Conservation (phyloP, 139 green algal genomes). For the Parachlorella kessleri region DNA sequence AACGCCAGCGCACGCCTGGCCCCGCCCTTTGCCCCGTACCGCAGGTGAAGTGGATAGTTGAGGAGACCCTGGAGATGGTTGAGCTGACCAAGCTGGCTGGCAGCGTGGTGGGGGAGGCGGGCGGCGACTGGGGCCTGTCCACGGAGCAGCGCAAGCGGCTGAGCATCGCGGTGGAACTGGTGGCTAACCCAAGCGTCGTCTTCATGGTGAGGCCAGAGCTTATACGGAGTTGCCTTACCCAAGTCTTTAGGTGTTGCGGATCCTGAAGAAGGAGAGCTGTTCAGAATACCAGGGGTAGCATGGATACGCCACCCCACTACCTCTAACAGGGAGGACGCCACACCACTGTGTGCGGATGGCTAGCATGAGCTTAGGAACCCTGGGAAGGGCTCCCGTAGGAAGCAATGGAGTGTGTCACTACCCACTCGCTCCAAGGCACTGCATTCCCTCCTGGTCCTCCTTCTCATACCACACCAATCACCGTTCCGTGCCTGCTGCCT, state of each 20-base stretch:
- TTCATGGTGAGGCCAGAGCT: constrained; percentile 16
- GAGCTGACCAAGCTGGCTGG: constrained; percentile 59
- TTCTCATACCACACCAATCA: neutral
- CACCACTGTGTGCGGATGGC: too few species aligned
- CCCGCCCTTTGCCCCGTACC: neutral
- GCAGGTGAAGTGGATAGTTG: constrained; percentile 41
- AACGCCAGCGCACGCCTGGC: neutral
- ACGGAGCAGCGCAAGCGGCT: constrained; percentile 91
- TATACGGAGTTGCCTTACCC: too few species aligned
- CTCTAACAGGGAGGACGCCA: too few species aligned
- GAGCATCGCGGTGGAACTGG: constrained; percentile 93
- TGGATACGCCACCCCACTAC: too few species aligned
- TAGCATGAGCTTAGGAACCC: neutral
- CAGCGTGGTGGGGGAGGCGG: constrained; percentile 50
- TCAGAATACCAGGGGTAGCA: too few species aligned
- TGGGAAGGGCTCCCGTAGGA: too few species aligned
- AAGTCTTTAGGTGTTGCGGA: too few species aligned
- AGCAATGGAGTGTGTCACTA: too few species aligned
- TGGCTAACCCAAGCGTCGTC: constrained; percentile 53
- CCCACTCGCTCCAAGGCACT: too few species aligned
- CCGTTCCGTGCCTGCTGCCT: too few species aligned
- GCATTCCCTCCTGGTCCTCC: neutral
- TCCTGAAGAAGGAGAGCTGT: too few species aligned
- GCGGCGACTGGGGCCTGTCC: constrained; percentile 52
- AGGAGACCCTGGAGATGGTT: constrained; percentile 76